These are phyloP conservation scores for Pseudopithomyces maydicus DNA, from an alignment of 2,329 filamentous ascomycete genomes.

Conservation along the genomic window DNA sequence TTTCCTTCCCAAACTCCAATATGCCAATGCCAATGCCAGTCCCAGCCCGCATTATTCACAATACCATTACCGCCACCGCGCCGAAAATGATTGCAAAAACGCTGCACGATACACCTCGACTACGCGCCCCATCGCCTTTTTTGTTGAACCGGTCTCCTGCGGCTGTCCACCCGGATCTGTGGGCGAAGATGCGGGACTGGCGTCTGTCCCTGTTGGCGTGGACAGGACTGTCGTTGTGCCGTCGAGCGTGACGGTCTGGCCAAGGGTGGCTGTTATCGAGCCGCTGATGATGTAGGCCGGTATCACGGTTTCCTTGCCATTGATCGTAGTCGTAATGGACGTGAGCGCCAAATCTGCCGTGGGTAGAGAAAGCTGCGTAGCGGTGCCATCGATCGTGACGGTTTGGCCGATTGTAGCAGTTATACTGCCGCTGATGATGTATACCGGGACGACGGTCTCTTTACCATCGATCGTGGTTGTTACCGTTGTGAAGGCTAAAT, in stretches of 20 bases:
- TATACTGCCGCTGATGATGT: conserved; percentile 13
- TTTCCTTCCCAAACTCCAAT: background rate
- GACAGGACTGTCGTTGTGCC: conserved; percentile 13
- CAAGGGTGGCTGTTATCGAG: conserved; percentile 10
- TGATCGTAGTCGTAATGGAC: conserved; percentile 11
- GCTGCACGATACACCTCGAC: background rate
- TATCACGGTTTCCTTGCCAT: conserved; percentile 6
- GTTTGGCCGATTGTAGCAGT: conserved; percentile 18
- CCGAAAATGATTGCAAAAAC: background rate
- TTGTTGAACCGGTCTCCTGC: background rate
- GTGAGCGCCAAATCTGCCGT: conserved; percentile 9
- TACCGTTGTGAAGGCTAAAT: conserved; percentile 7
- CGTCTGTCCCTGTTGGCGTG: background rate
- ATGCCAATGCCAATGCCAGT: background rate
- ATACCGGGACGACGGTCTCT: conserved; percentile 6
- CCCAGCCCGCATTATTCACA: background rate
- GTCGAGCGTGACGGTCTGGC: conserved; percentile 17
- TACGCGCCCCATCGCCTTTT: background rate
- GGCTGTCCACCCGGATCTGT: background rate
- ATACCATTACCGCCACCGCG: background rate
- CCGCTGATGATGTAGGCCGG: conserved; percentile 16
- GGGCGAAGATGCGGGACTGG: background rate
- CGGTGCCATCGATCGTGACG: conserved; percentile 14
- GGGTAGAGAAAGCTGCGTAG: conserved; percentile 12
- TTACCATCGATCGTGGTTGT: conserved; percentile 13